These are phyloP conservation scores for Pleurotus cornucopiae DNA, from an alignment of 768 basidiomycete species.

Conservation along the genomic window DNA sequence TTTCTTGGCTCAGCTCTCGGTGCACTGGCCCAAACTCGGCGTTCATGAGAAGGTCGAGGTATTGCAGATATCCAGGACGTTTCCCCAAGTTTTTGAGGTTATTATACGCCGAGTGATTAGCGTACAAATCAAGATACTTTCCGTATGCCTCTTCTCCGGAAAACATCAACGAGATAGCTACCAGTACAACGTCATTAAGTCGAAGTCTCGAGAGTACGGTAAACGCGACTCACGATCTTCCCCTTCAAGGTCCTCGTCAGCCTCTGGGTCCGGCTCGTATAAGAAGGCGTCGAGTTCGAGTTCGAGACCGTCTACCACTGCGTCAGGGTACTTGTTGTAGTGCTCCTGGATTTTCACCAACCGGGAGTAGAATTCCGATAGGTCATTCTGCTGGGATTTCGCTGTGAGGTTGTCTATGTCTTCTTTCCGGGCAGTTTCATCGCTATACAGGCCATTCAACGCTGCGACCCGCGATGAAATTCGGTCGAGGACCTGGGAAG, in stretches of 20 bases:
- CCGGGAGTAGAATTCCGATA: conserved; percentile 94
- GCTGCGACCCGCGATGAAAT: conserved; percentile 65
- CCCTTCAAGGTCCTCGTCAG: conserved; percentile 72
- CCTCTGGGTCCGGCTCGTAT: conserved; percentile 70
- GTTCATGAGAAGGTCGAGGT: conserved; percentile 79
- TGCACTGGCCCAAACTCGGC: conserved; percentile 61
- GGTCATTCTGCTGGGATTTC: conserved; percentile 58
- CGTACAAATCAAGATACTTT: conserved; percentile 90
- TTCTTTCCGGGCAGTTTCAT: conserved; percentile 65
- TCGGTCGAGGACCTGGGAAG: conserved; percentile 84
- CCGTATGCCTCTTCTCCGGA: conserved; percentile 96
- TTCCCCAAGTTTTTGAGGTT: conserved; percentile 86
- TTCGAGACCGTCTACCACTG: conserved; percentile 76
- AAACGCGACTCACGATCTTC: conserved; percentile 74
- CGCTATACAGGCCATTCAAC: conserved; percentile 72
- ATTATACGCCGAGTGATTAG: conserved; percentile 82
- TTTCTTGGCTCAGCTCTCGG: conserved; percentile 63
- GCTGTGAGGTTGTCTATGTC: conserved; percentile 65
- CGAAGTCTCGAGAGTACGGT: conserved; percentile 7
- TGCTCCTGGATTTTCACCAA: conserved; percentile 96
- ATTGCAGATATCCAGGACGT: conserved; percentile 87
- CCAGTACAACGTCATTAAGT: conserved; percentile 4
- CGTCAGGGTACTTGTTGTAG: conserved; percentile 93
- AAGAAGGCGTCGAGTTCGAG: conserved; percentile 78
- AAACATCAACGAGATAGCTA: conserved; percentile 81